Conservation (phyloP, 2,329 filamentous ascomycete genomes). For the Pestalotiopsis sp. region DNA sequence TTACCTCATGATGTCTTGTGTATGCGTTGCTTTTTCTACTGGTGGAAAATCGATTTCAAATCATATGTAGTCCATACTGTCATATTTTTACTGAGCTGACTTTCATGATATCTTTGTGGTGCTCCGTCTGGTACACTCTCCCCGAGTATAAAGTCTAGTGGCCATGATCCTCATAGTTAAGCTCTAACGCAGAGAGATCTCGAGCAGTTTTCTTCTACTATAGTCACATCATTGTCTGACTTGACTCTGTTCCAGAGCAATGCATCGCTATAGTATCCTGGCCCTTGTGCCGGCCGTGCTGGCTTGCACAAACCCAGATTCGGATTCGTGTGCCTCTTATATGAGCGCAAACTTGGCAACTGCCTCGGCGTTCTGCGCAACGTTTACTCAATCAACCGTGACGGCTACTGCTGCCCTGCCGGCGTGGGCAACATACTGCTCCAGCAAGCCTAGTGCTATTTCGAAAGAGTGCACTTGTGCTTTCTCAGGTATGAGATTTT, state of each 20-base stretch:
- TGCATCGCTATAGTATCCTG: conserved; percentile 7
- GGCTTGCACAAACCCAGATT: conserved; percentile 31
- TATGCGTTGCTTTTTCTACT: not conserved
- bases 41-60: not conserved
- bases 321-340: conserved; percentile 34
- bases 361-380: conserved; percentile 35
- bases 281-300: conserved; percentile 17
- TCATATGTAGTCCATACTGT: too few relatives aligned
- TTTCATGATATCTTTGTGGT: not conserved
- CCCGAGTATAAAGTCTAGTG: not conserved
- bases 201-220: not conserved
- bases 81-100: not conserved
- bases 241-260: not conserved
- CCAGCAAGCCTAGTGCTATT: conserved; percentile 28
- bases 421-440: conserved; percentile 26
- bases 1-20: not conserved
- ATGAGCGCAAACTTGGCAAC: conserved; percentile 32
- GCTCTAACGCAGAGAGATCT: not conserved
- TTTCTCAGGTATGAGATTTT: conserved; percentile 21
- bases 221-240: not conserved
- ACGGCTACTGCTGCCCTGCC: conserved; percentile 28
- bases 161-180: too few relatives aligned
- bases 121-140: not conserved
- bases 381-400: conserved; percentile 31
- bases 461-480: conserved; percentile 33